Percentiles rank a stretch among this genome's conserved stretches.
Conservation (phyloP, 371 early-diverging fungal species). For the Vairimorpha apis region DNA sequence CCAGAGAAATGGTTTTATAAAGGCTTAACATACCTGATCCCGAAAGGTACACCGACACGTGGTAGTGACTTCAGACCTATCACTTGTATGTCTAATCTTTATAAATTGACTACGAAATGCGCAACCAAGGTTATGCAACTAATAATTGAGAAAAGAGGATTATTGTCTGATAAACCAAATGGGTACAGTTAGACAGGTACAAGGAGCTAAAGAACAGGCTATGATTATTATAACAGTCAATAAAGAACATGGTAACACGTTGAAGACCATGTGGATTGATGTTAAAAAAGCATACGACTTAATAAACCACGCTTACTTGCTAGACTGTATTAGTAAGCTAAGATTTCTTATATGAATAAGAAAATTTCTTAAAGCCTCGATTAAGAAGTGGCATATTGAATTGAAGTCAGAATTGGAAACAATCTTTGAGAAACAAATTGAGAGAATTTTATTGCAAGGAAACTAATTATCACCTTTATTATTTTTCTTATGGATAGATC, state of each 20-base stretch:
- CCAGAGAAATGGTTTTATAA: conserved; percentile 27
- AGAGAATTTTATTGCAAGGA: conserved; percentile 16
- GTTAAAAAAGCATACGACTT: neutral
- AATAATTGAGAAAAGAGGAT: conserved; percentile 9
- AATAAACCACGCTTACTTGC: neutral
- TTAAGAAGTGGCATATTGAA: neutral
- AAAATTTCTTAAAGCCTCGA: neutral
- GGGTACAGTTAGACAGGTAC: conserved; percentile 29
- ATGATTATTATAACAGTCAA: neutral
- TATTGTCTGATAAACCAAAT: conserved; percentile 28
- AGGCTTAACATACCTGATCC: conserved; percentile 27
- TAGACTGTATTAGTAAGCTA: neutral
- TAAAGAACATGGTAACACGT: neutral
- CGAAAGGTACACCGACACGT: conserved; percentile 11
- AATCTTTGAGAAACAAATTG: neutral
- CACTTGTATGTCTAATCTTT: conserved; percentile 24
- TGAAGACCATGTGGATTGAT: conserved; percentile 8
- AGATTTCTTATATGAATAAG: neutral
- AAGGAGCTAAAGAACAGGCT: conserved; percentile 34
- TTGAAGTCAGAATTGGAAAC: neutral
- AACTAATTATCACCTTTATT: conserved; percentile 17
- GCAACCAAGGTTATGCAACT: neutral
- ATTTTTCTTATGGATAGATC: conserved; percentile 35
- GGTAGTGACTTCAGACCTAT: conserved; percentile 30
- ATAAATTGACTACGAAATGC: conserved; percentile 16